A percentile compares a stretch with the other conserved stretches of the same genome.
phyloP scores from a whole-genome alignment of 345 rosid species.

The Eucalyptus pauciflora region DNA sequence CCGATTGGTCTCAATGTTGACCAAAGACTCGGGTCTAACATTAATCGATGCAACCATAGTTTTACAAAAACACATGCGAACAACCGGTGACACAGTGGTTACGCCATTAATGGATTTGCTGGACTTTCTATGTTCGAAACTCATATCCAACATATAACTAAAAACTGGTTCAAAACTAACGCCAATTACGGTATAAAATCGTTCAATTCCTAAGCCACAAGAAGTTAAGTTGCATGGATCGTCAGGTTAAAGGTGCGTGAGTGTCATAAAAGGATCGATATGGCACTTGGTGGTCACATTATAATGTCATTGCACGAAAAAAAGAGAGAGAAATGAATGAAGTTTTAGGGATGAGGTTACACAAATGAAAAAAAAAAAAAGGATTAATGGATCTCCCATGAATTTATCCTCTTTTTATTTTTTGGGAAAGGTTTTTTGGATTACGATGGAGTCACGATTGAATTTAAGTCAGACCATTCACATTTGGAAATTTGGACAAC shows the following conservation, averaged over 20 bases:
- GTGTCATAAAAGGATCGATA: background rate
- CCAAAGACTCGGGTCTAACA: background rate
- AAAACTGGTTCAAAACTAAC: background rate
- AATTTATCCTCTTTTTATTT: background rate
- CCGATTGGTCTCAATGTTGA: background rate
- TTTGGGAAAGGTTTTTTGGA: background rate
- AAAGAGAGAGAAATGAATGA: background rate
- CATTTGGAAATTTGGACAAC: background rate
- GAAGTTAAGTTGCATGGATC: background rate
- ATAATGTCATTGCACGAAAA: background rate
- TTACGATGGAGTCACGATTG: background rate
- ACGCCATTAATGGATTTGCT: background rate
- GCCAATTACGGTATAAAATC: background rate
- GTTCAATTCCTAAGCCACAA: background rate
- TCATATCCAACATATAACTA: background rate
- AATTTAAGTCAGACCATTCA: background rate
- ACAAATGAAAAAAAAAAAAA: background rate
- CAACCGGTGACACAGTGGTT: background rate
- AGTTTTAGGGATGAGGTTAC: background rate
- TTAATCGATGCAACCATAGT: background rate
- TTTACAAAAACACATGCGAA: background rate
- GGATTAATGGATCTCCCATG: no score
- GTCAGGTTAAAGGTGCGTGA: fast-evolving
- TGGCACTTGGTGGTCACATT: background rate
- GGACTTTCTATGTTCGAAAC: background rate